These are phyloP conservation scores for Quercus alba DNA, from an alignment of 306 rosid genomes.

Conservation along the genomic window DNA sequence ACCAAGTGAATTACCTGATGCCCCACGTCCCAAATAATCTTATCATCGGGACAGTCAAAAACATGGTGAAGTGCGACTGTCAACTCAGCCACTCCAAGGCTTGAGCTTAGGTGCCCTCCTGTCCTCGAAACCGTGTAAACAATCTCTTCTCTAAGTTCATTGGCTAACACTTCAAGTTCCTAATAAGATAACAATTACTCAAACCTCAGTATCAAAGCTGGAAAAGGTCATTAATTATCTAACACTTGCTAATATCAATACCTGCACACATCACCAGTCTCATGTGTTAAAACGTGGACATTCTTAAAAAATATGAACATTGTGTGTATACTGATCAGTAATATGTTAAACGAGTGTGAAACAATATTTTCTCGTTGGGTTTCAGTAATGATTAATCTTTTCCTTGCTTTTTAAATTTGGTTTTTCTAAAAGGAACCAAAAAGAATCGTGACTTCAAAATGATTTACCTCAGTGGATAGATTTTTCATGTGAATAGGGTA, in stretches of 20 bases:
- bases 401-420: not conserved
- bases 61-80: constrained; percentile 73
- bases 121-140: constrained; percentile 54
- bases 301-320: no score
- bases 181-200: not conserved
- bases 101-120: constrained; percentile 64
- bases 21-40: constrained; percentile 74
- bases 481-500: constrained; percentile 60
- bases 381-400: no score
- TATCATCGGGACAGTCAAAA: constrained; percentile 57
- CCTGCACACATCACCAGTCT: no score
- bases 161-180: constrained; percentile 50
- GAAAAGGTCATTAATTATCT: not conserved
- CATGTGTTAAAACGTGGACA: no score
- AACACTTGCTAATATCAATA: no score
- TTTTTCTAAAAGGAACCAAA: not conserved
- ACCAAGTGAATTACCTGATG: constrained; percentile 44
- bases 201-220: not conserved
- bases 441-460: no score
- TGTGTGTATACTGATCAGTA: no score
- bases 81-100: constrained; percentile 62
- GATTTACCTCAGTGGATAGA: constrained; percentile 41
- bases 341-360: no score
- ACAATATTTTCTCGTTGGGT: no score
- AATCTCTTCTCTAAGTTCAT: constrained; percentile 57